Percentiles rank a stretch among this genome's conserved stretches.
These are phyloP conservation scores for Bjerkandera adusta DNA, from an alignment of 1,284 basidiomycete species.

Conservation along the genomic window DNA sequence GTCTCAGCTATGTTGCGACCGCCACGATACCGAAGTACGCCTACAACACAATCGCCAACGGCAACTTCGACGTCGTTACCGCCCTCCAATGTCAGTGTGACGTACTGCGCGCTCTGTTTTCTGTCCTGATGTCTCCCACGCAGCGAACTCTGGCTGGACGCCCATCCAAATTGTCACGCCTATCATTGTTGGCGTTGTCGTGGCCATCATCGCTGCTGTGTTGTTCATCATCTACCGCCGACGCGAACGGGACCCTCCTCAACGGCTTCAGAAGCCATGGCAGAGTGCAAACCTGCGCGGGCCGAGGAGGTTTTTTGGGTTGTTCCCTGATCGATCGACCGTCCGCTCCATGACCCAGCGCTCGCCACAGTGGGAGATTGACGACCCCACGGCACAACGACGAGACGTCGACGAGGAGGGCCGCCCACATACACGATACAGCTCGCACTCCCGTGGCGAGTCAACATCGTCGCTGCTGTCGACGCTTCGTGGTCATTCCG, in stretches of 20 bases:
- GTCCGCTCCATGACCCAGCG: slow-evolving; percentile 8
- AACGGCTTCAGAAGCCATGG: slow-evolving; percentile 5
- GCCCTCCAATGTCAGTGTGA: slow-evolving; percentile 13
- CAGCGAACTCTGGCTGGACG: slow-evolving; percentile 14
- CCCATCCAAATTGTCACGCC: slow-evolving; percentile 20
- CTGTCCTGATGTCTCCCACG: not conserved
- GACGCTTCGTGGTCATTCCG: slow-evolving; percentile 1
- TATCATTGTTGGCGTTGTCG: slow-evolving; percentile 17
- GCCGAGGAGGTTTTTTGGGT: slow-evolving; percentile 17
- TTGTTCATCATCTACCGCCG: slow-evolving; percentile 19
- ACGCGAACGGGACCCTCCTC: slow-evolving; percentile 1
- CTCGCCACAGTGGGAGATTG: slow-evolving; percentile 19
- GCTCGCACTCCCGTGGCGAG: slow-evolving; percentile 11
- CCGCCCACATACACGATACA: not conserved
- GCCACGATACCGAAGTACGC: slow-evolving; percentile 15
- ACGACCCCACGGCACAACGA: slow-evolving; percentile 11
- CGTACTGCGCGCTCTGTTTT: not conserved
- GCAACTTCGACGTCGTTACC: slow-evolving; percentile 12
- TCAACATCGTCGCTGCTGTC: slow-evolving; percentile 10
- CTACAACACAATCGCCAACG: slow-evolving; percentile 4
- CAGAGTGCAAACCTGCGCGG: slow-evolving; percentile 12
- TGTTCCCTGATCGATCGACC: slow-evolving; percentile 16
- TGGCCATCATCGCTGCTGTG: slow-evolving; percentile 11
- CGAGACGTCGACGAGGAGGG: not conserved
- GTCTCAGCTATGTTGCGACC: not conserved